Percentiles rank a stretch among this genome's conserved stretches.
Conservation (phyloP, 495 filamentous ascomycete species). For the Gamarada debralockiae region DNA sequence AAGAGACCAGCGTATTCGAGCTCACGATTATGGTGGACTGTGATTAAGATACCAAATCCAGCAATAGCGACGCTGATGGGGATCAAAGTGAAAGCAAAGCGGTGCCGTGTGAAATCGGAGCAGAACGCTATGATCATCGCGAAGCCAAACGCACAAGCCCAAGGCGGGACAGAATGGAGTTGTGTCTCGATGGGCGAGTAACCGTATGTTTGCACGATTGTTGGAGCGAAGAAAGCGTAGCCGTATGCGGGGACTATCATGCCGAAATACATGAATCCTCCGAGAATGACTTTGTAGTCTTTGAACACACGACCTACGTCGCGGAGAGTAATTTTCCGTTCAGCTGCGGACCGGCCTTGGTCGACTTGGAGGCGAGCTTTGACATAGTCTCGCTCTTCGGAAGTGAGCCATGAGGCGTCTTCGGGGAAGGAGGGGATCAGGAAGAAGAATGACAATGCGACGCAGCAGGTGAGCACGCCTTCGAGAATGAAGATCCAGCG, state of each 20-base stretch:
- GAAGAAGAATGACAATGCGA: conserved; percentile 76
- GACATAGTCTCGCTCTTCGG: conserved; percentile 74
- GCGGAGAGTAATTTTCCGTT: conserved; percentile 55
- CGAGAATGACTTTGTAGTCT: conserved; percentile 63
- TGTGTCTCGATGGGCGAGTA: conserved; percentile 72
- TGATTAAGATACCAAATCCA: conserved; percentile 71
- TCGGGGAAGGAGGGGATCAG: conserved; percentile 75
- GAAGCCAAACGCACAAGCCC: conserved; percentile 73
- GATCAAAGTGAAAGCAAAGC: conserved; percentile 68
- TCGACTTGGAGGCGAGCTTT: conserved; percentile 70
- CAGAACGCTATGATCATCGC: conserved; percentile 67
- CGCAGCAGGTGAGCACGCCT: conserved; percentile 66
- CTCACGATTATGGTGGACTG: conserved; percentile 51
- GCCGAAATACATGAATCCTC: conserved; percentile 87
- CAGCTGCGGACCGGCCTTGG: conserved; percentile 68
- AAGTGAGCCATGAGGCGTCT: conserved; percentile 60
- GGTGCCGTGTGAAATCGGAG: conserved; percentile 66
- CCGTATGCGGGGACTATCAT: conserved; percentile 85
- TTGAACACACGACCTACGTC: conserved; percentile 73
- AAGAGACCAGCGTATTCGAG: conserved; percentile 74
- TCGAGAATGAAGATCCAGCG: conserved; percentile 79
- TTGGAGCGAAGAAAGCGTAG: conserved; percentile 66
- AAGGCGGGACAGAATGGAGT: conserved; percentile 79
- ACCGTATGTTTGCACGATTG: conserved; percentile 66
- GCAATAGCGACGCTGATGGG: conserved; percentile 61